Evolutionary conservation across 225 moss, liverwort and hornwort genomes (phyloP).

Genomic region (Polytrichum formosum): DNA sequence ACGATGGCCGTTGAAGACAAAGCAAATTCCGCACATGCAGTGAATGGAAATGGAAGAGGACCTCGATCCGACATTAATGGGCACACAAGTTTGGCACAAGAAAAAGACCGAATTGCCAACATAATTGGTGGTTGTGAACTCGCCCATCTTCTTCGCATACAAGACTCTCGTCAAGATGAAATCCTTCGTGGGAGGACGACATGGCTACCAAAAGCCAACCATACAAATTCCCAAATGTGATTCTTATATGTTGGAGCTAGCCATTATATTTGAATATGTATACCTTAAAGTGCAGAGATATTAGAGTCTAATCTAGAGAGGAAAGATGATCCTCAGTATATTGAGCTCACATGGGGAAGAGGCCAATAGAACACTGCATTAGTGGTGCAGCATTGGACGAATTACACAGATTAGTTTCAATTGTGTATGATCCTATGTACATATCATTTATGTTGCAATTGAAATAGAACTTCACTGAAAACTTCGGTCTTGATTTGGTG

Average conservation of each 20-base stretch:
- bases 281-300: not conserved
- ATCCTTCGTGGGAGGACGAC: constrained; percentile 48
- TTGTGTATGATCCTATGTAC: too few species aligned
- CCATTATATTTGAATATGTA: not conserved
- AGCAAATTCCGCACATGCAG: not conserved
- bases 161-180: constrained; percentile 27
- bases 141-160: constrained; percentile 37
- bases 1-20: not conserved
- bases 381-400: too few species aligned
- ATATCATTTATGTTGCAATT: too few species aligned
- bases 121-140: constrained; percentile 11
- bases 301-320: too few species aligned
- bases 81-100: not conserved
- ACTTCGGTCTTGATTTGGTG: too few species aligned
- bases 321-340: too few species aligned
- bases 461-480: too few species aligned
- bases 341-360: too few species aligned
- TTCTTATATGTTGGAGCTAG: not conserved
- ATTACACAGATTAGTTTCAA: too few species aligned
- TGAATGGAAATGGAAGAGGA: not conserved
- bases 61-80: not conserved
- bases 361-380: too few species aligned
- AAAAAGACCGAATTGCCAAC: not conserved
- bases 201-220: constrained; percentile 18
- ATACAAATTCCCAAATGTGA: not conserved